Conservation (phyloP, 2,329 filamentous ascomycete species). For the Microcyclosporella mali region DNA sequence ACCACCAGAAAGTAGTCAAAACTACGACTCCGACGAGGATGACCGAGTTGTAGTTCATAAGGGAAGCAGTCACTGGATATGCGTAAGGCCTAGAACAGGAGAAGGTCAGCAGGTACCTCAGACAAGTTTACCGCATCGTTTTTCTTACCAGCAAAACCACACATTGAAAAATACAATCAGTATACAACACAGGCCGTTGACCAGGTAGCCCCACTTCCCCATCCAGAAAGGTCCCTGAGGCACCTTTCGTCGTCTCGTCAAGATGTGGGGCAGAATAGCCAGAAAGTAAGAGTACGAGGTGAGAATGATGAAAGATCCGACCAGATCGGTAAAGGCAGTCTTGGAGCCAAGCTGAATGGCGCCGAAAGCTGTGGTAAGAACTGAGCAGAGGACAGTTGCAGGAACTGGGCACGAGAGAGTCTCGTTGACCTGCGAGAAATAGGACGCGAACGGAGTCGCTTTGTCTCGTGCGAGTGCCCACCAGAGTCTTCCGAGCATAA, state of each 20-base stretch:
- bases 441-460: constrained; percentile 51
- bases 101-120: too few relatives aligned
- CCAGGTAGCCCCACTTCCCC: constrained; percentile 26
- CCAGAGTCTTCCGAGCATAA: constrained; percentile 40
- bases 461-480: constrained; percentile 55
- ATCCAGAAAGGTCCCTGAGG: constrained; percentile 33
- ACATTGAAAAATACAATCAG: constrained; percentile 34
- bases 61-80: constrained; percentile 22
- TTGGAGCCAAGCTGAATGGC: constrained; percentile 30
- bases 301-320: constrained; percentile 34
- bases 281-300: constrained; percentile 32
- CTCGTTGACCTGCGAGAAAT: constrained; percentile 51
- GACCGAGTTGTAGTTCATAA: constrained; percentile 44
- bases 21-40: constrained; percentile 47
- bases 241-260: constrained; percentile 28
- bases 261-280: constrained; percentile 32
- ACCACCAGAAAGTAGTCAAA: constrained; percentile 47
- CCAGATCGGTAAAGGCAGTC: constrained; percentile 33
- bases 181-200: constrained; percentile 30
- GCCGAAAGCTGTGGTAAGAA: constrained; percentile 42
- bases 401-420: constrained; percentile 54
- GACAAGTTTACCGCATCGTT: too few relatives aligned
- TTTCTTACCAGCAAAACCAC: constrained; percentile 30
- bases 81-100: constrained; percentile 18
- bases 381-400: constrained; percentile 50